Base-by-base conservation (phyloP, 306 rosid genomes). In the Acacia crassicarpa region DNA sequence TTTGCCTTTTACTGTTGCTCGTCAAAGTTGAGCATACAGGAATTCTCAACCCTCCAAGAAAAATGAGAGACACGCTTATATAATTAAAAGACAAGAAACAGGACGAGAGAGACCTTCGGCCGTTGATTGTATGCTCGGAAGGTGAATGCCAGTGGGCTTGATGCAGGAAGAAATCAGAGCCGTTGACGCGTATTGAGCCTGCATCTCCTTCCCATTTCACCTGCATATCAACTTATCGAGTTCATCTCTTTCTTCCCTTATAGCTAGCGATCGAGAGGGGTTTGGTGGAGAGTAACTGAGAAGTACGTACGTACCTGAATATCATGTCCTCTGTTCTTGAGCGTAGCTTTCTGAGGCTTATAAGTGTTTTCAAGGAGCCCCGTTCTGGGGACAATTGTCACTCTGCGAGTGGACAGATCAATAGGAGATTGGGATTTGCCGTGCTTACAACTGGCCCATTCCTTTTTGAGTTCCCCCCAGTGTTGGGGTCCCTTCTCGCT, bases 131-230 rank as follows among this genome's bases (percentile, higher is more conserved):
- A 27, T 94, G 98, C 76, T 94, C 97, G 0, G 98, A 89, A 73
- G 97, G 97, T 13, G 93, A 83, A 77, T 94, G 98, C 95, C 97
- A 94, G 43, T 94, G 98, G 25, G 88, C 58, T 78, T 90, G 97
- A 12, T 70, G 83, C 45, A 94, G 91, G 61, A 80, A 72, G 80
- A 82, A 94, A 1, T 88, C 38, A 0, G 90, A 90, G 68, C 91
- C 97, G 19, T 89, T 89, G 72, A 94, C 84, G 41, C 32, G 17
- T 53, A 88, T 65, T 41, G 89, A 87, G 67, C 98, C 95, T 0
- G 95, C 94, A 65, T 87, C 88, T 51, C 78, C 91, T 6, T 33
- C 63, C 92, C 92, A 94, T 49, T 81, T 66, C 69, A 90, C 0
- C 95, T 92, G 85, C 84, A 85, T 2, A 15, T 14, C 19, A 16